phyloP scores from a whole-genome alignment of 352 stramenopile species.

The Blastocystis sp. region DNA sequence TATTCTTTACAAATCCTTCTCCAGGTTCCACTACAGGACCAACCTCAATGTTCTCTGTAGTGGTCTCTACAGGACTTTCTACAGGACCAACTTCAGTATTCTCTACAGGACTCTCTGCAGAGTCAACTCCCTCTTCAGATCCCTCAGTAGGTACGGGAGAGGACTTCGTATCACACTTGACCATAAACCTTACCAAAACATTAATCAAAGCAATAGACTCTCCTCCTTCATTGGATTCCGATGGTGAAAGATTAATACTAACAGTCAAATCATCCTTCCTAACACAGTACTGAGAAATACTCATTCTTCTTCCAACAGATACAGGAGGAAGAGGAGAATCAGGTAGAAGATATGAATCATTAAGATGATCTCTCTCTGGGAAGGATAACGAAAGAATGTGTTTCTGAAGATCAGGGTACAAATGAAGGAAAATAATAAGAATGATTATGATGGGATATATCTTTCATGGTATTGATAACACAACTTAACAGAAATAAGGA shows the following conservation, averaged over 20 bases:
- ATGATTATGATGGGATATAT: background rate
- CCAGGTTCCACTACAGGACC: no score
- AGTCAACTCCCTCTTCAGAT: background rate
- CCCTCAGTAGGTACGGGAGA: no score
- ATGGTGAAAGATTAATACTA: constrained; percentile 3
- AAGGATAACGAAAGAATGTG: background rate
- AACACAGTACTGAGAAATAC: background rate
- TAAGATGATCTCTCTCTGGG: background rate
- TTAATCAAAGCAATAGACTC: background rate
- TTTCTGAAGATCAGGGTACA: constrained; percentile 11
- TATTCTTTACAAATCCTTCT: background rate
- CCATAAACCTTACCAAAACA: background rate
- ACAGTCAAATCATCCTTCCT: background rate
- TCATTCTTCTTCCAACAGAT: background rate
- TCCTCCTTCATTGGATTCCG: background rate
- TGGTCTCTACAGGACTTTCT: no score
- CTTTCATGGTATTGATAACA: constrained; percentile 14
- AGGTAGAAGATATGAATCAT: background rate
- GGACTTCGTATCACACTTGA: no score
- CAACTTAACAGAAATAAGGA: constrained; percentile 2
- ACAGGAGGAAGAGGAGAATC: background rate
- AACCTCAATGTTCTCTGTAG: no score
- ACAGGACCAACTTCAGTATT: no score
- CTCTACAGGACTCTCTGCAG: background rate
- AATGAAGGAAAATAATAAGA: background rate